phyloP scores from a whole-genome alignment of 495 filamentous ascomycete genomes.

The Aeminium ludgeri region DNA sequence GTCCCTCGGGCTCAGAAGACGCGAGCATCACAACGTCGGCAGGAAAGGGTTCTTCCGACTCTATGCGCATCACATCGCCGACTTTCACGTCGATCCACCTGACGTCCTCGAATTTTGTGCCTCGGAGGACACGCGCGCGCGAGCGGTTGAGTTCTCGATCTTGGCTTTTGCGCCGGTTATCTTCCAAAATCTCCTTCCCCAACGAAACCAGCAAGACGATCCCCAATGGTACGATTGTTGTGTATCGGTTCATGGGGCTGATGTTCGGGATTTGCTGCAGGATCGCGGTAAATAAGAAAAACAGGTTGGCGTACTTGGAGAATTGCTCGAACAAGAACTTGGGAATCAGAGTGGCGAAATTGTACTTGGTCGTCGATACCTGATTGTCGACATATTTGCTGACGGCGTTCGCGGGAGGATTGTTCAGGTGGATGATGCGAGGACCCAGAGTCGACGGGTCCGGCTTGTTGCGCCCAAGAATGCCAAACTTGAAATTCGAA shows the following conservation, averaged over 20 bases:
- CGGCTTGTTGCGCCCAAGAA: slow-evolving; percentile 60
- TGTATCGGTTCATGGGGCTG: slow-evolving; percentile 86
- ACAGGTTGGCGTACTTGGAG: slow-evolving; percentile 96
- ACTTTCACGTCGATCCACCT: slow-evolving; percentile 90
- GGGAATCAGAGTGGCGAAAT: slow-evolving; percentile 80
- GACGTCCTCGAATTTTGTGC: slow-evolving; percentile 68
- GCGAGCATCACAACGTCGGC: slow-evolving; percentile 85
- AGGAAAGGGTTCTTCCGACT: slow-evolving; percentile 92
- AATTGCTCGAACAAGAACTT: slow-evolving; percentile 99
- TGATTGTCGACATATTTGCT: slow-evolving; percentile 93
- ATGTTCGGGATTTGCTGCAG: slow-evolving; percentile 93
- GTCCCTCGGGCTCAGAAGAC: slow-evolving; percentile 88
- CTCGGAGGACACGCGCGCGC: slow-evolving; percentile 66
- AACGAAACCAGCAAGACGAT: slow-evolving; percentile 87
- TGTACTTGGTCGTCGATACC: slow-evolving; percentile 97
- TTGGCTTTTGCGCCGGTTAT: slow-evolving; percentile 74
- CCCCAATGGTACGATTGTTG: slow-evolving; percentile 82
- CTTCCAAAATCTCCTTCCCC: slow-evolving; percentile 86
- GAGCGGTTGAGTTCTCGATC: slow-evolving; percentile 81
- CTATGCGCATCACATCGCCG: slow-evolving; percentile 84
- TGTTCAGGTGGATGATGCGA: slow-evolving; percentile 90
- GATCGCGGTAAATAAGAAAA: slow-evolving; percentile 95
- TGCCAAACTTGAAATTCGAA: slow-evolving; percentile 72
- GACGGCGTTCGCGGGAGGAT: slow-evolving; percentile 74
- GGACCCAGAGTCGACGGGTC: slow-evolving; percentile 86